Evolutionary conservation across 225 moss, liverwort and hornwort species (phyloP), one percentile per base, ranked within the genome.

Genomic region (Physcomitrium patens): DNA sequence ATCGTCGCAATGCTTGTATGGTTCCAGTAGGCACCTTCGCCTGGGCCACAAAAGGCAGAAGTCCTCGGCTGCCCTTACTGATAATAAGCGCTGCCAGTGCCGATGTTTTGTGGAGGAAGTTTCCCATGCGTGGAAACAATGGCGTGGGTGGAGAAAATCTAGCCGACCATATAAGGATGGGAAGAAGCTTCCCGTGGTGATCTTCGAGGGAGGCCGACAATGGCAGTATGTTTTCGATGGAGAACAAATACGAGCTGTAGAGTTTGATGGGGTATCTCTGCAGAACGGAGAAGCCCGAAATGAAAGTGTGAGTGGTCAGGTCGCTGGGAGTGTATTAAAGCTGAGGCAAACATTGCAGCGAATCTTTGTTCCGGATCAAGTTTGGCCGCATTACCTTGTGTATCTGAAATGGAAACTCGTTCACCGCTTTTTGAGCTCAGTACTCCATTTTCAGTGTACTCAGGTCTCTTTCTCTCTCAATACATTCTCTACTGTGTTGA

Each of bases 401-500:
- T 97, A 97, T 61, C 54, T 97, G 86, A 92, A 86, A 60, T 97
- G 97, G 97, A 97, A 94, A 55, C 78, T 87, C 9, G 62, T 94
- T 37, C 94, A 94, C 78, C 92, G 97, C 68, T 73, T 93, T 63
- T 72, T 84, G 77, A 97, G 97, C 75, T 97, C 97, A 45, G 77
- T 97, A 28, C 83, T 94, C 0, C 97, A 97, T 82, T 94, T 97
- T 63, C 92, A 91, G 54, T 90, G 97, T 72, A 94, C 97, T 59
- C 94, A 96, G 96, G 96, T 96, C 19, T 60, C 64, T 1, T 8
- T 66, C 51, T 24, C 58, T 67, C 61, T 45, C 31, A 57, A 19
- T 63, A 13, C 18, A 44, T 17, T 17, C 17, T 19, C 46, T 47
- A 18, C 42, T 48, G 52, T 55, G 19, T 66, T 55, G 27, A 46